Conservation (phyloP, 208 protist species). For the Strigomonas culicis region DNA sequence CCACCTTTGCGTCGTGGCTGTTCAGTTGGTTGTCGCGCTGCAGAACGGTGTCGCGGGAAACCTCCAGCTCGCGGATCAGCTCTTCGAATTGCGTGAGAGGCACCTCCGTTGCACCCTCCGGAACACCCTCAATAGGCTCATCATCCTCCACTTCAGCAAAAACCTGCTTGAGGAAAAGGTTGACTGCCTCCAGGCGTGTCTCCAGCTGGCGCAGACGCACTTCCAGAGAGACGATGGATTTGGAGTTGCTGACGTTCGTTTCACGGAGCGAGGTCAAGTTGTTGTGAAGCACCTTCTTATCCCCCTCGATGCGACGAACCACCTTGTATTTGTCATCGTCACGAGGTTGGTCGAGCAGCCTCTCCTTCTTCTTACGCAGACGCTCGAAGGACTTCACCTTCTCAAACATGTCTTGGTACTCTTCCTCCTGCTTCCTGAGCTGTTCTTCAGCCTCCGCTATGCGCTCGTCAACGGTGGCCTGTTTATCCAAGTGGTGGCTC, state of each 20-base stretch:
- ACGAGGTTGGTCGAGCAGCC: conserved; percentile 35
- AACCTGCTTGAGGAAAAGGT: conserved; percentile 71
- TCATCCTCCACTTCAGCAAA: conserved; percentile 41
- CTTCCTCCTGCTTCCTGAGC: conserved; percentile 30
- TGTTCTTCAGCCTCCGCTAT: conserved; percentile 50
- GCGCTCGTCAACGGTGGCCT: conserved; percentile 35
- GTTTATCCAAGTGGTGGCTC: conserved; percentile 30
- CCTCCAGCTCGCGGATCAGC: conserved; percentile 50
- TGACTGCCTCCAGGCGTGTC: conserved; percentile 62
- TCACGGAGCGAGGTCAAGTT: conserved; percentile 71
- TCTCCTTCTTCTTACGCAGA: conserved; percentile 82
- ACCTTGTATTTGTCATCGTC: conserved; percentile 55
- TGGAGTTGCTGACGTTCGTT: conserved; percentile 59
- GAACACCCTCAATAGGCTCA: conserved; percentile 51
- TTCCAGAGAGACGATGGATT: conserved; percentile 75
- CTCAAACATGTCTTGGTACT: conserved; percentile 37
- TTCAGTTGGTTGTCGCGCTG: conserved; percentile 73
- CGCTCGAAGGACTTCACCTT: conserved; percentile 68
- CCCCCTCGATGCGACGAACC: conserved; percentile 64
- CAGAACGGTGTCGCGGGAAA: conserved; percentile 51
- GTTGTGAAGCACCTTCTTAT: conserved; percentile 71
- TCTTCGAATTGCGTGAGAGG: conserved; percentile 67
- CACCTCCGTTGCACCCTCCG: conserved; percentile 54
- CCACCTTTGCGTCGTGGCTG: conserved; percentile 61
- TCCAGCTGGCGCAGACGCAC: conserved; percentile 72